Conservation (phyloP, 1,139 yeast genomes). For the Candida anutae region DNA sequence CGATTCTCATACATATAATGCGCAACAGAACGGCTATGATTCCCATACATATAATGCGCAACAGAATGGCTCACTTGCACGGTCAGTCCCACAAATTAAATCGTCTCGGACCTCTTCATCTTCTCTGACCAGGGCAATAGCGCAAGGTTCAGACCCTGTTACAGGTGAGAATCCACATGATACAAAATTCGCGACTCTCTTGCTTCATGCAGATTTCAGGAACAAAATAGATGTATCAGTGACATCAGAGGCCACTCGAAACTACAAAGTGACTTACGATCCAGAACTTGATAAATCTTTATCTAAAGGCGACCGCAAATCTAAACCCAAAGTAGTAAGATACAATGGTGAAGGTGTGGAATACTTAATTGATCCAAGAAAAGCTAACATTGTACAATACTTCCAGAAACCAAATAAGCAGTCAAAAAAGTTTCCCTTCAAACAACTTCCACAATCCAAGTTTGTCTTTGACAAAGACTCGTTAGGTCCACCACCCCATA, state of each 20-base stretch:
- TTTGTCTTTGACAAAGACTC: slow-evolving; percentile 62
- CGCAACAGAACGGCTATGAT: too few species aligned
- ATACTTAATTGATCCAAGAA: slow-evolving; percentile 28
- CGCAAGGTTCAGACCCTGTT: slow-evolving; percentile 21
- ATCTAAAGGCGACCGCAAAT: slow-evolving; percentile 24
- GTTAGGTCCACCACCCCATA: slow-evolving; percentile 67
- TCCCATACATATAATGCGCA: too few species aligned
- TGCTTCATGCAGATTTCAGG: slow-evolving; percentile 23
- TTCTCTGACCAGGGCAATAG: neutral
- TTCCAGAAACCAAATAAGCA: slow-evolving; percentile 35
- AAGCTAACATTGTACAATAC: slow-evolving; percentile 20
- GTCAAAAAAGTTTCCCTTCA: slow-evolving; percentile 38
- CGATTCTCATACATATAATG: too few species aligned
- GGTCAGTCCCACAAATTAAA: too few species aligned
- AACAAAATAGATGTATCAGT: slow-evolving; percentile 7
- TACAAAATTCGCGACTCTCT: slow-evolving; percentile 20
- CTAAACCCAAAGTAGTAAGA: slow-evolving; percentile 31
- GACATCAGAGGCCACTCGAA: slow-evolving; percentile 17
- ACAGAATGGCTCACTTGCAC: too few species aligned
- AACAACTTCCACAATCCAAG: slow-evolving; percentile 45
- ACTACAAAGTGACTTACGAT: slow-evolving; percentile 45
- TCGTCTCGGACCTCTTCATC: too few species aligned
- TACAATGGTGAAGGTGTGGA: slow-evolving; percentile 24
- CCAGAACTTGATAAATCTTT: slow-evolving; percentile 38
- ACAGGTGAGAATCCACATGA: slow-evolving; percentile 30